Conservation (phyloP, 2,329 filamentous ascomycete species). For the Fusarium coffeatum region DNA sequence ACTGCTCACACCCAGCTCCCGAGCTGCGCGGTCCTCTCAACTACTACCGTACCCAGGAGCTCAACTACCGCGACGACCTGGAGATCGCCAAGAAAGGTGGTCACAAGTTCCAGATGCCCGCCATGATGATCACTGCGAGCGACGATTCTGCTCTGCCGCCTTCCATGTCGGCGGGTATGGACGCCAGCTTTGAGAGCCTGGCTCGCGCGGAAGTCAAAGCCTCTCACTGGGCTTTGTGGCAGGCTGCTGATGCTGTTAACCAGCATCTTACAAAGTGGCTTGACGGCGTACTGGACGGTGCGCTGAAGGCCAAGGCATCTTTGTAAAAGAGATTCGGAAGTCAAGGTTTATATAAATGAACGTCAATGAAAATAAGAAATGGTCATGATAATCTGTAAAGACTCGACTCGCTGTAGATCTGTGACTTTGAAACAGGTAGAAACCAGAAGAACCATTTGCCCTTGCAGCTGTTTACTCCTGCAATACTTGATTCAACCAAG, state of each 20-base stretch:
- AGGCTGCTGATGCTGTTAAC: slow-evolving; percentile 79
- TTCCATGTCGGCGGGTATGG: slow-evolving; percentile 78
- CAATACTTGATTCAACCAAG: neutral
- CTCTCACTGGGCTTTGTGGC: slow-evolving; percentile 85
- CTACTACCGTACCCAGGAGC: slow-evolving; percentile 82
- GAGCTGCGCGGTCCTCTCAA: slow-evolving; percentile 84
- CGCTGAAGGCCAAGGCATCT: slow-evolving; percentile 48
- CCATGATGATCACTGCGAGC: slow-evolving; percentile 79
- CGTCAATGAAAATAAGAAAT: neutral
- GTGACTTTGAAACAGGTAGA: neutral
- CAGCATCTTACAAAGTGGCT: slow-evolving; percentile 75
- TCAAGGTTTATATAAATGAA: neutral
- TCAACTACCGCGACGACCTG: slow-evolving; percentile 82
- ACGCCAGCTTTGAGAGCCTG: slow-evolving; percentile 71
- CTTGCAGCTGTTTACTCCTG: too few relatives aligned
- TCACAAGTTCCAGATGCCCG: slow-evolving; percentile 67
- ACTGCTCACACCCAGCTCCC: slow-evolving; percentile 62
- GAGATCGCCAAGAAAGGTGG: slow-evolving; percentile 68
- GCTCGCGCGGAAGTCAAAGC: slow-evolving; percentile 74
- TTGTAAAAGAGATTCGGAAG: slow-evolving; percentile 28
- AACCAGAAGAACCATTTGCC: neutral
- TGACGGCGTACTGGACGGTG: slow-evolving; percentile 54
- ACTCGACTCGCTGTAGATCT: neutral
- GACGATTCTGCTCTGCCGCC: slow-evolving; percentile 79
- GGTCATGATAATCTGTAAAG: neutral